Conservation (phyloP, 257 asterid species). For the Cinchona pubescens region DNA sequence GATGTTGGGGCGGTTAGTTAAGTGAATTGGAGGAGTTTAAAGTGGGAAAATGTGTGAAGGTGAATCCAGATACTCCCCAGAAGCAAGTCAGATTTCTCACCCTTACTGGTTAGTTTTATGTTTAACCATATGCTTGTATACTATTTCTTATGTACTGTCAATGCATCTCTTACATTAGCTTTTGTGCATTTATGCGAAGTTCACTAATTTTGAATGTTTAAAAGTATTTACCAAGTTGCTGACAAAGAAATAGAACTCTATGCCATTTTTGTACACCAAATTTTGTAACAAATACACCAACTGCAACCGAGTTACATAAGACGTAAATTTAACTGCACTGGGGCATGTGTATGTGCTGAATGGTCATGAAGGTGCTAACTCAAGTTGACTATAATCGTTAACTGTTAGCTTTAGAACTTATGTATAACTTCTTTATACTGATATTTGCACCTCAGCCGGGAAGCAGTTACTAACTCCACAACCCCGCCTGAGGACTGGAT, state of each 20-base stretch:
- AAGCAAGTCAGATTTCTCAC: conserved; percentile 91
- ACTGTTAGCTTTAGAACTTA: neutral
- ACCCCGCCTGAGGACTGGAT: conserved; percentile 93
- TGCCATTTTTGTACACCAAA: too few relatives aligned
- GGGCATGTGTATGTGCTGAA: neutral
- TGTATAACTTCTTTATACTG: neutral
- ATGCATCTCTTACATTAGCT: too few relatives aligned
- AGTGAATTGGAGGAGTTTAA: conserved; percentile 71
- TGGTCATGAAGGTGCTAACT: neutral
- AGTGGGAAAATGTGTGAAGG: conserved; percentile 77
- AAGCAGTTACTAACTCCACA: conserved; percentile 87
- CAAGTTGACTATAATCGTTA: neutral
- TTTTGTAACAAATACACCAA: too few relatives aligned
- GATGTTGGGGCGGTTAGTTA: conserved; percentile 46
- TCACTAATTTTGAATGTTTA: too few relatives aligned
- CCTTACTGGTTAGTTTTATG: conserved; percentile 55
- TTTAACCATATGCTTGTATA: neutral
- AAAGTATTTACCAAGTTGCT: too few relatives aligned
- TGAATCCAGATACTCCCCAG: conserved; percentile 94
- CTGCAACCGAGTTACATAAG: too few relatives aligned
- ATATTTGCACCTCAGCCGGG: conserved; percentile 44
- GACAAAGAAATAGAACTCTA: too few relatives aligned
- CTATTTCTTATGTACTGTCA: too few relatives aligned
- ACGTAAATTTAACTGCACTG: too few relatives aligned
- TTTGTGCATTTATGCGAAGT: too few relatives aligned